A percentile compares a stretch with the other conserved stretches of the same genome.
Conservation (phyloP, 176 grass and related monocot species). For the Poa pratensis region DNA sequence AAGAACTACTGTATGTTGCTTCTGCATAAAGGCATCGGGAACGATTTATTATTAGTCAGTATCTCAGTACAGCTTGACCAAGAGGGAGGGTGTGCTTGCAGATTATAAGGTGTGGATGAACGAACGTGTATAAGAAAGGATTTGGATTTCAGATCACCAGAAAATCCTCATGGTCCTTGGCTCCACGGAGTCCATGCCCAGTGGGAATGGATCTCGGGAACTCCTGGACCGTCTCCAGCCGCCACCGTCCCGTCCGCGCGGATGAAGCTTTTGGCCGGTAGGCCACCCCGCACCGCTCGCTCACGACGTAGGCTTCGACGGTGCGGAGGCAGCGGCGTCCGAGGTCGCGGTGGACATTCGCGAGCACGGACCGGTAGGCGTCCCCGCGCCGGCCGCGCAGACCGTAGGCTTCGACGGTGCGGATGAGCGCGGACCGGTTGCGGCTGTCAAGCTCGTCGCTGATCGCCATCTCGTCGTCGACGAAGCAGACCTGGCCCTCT, state of each 20-base stretch:
- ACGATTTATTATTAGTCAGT: neutral
- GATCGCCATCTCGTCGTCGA: neutral
- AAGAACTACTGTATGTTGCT: too few species aligned
- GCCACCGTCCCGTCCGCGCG: neutral
- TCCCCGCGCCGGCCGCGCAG: neutral
- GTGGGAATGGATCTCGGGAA: neutral
- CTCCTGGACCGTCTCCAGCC: neutral
- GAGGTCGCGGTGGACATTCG: neutral
- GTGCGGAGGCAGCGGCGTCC: neutral
- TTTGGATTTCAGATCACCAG: neutral
- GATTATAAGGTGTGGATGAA: too few species aligned
- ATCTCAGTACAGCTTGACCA: neutral
- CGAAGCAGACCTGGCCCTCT: neutral
- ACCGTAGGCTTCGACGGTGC: neutral
- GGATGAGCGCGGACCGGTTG: neutral
- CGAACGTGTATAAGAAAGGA: too few species aligned
- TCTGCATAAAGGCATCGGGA: neutral
- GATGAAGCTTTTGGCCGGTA: neutral
- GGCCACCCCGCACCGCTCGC: neutral
- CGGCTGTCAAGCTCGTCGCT: neutral
- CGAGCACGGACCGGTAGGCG: neutral
- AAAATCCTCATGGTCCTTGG: neutral
- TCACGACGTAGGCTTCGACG: neutral
- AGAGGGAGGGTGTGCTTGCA: neutral
- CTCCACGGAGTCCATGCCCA: neutral